Base-by-base conservation (phyloP, 495 filamentous ascomycete genomes). In the Neurospora hispaniola region DNA sequence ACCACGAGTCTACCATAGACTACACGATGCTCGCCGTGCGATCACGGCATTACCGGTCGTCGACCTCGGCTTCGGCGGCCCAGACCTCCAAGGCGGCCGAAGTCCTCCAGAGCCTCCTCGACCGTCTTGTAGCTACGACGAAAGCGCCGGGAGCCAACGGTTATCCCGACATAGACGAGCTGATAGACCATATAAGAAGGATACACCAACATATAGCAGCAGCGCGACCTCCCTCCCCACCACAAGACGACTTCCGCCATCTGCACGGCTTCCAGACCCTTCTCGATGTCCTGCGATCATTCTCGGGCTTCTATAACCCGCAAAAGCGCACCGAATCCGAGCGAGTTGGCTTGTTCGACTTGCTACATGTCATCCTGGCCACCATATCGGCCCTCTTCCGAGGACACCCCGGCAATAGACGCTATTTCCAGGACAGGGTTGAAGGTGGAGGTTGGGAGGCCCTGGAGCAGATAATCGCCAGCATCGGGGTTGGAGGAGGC, bases 221-320 rank as follows among this genome's bases (percentile, higher is more conserved):
- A 16, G 76, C 83, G n/a, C 75, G 80, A 66, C 80, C 83, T 18
- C 80, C 83, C 4, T 82, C 81, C 39, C 78, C 79, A 12, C 81
- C 82, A 11, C 86, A 92, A 83, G 94, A 97, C 83, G 88, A 90
- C 70, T 98, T 99, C 81, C 91, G 95, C 73, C 89, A 91, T 78
- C 85, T 92, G 42, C 84, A 87, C 72, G 96, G 96, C 74, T 98
- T 98, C 79, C 88, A 94, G 73, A 84, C 85, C 39, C 79, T 97
- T 40, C 82, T 97, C 62, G 82, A 89, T 20, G 85, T 93, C 14
- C 82, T 94, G 5, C 86, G 88, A 27, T 87, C 89, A 23, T 85
- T 92, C 72, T 90, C 90, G 6, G 89, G 90, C 71, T 89, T 89
- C 73, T 97, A 95, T 80, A 87, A 91, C 77, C 85, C 89, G 3